Evolutionary conservation across 768 basidiomycete genomes (phyloP), one percentile per base, ranked within the genome.

Genomic region (Crucibulum laeve): DNA sequence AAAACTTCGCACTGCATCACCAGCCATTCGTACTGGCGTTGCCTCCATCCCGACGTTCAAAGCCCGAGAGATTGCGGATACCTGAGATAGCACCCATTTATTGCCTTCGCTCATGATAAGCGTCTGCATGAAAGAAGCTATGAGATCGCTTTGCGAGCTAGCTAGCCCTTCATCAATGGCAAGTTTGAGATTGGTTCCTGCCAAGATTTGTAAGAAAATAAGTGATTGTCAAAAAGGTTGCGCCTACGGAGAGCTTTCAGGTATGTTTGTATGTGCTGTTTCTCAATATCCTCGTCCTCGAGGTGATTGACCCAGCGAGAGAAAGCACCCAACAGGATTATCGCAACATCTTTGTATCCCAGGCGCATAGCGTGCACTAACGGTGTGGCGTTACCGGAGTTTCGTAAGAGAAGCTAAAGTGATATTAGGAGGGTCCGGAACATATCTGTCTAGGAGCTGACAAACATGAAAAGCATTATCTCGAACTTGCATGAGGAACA

Each of bases 41-140:
- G 84, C 85, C 40, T 71, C 72, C 13, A 77, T 75, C 0, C 84
- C 85, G 1, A 76, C 70, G 33, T 79, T 77, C 44, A 96, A 67
- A 2, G 90, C 84, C 33, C 84, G 74, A 0, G 81, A 74, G 42
- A 93, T 68, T 36, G 79, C 80, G 14, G 77, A 73, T 3, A 82
- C 76, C 46, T 91, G 80, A 2, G 80, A 74, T 45, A 70, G 69
- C n/a, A 98, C 77, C 89, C 91, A 96, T 48, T 80, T 76, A 52
- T 94, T 89, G 13, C 94, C 94, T 70, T 96, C 93, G 44, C 88
- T 91, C 94, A 97, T 97, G 52, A 98, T 80, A 25, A 97, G 69
- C 13, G 91, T 91, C 66, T 98, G 94, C 54, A 98, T 69, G 63
- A 94, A 97, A 0, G 90, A 92, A 3, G 94, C 88, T 39, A 90